Evolutionary conservation across 202 grass and related monocot genomes (phyloP).

Genomic region (Carex arenaria): DNA sequence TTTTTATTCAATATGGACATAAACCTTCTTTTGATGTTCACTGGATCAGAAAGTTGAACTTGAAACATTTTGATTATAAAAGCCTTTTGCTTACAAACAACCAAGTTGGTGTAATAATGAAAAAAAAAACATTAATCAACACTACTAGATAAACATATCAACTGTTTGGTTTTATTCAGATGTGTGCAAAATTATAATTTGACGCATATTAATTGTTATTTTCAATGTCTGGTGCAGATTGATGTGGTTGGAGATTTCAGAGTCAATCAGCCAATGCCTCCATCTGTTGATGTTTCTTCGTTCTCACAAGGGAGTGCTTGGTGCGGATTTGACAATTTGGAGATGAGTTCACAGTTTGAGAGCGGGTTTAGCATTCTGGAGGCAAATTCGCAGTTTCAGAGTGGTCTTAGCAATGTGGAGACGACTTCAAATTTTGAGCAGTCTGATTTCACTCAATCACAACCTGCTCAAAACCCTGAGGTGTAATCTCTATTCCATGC

Average conservation of each 20-base stretch:
- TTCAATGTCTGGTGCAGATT: constrained; percentile 30
- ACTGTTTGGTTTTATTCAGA: background rate
- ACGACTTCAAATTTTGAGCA: constrained; percentile 17
- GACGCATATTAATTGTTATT: constrained; percentile 15
- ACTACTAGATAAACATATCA: background rate
- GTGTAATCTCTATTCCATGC: constrained; percentile 8
- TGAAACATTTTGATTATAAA: background rate
- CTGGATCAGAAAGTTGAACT: background rate
- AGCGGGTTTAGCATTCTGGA: background rate
- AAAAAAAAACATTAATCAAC: background rate
- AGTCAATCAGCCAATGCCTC: background rate
- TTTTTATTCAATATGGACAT: too few species aligned
- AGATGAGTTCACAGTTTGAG: constrained; percentile 27
- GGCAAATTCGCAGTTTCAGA: constrained; percentile 2
- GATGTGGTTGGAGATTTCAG: constrained; percentile 14
- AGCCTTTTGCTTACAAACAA: background rate
- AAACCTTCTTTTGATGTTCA: background rate
- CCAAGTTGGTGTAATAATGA: background rate
- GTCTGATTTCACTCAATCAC: constrained; percentile 33
- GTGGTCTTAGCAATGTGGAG: background rate
- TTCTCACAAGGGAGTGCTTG: constrained; percentile 1
- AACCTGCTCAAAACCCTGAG: constrained; percentile 25
- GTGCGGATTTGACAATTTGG: constrained; percentile 13
- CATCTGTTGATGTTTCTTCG: constrained; percentile 18
- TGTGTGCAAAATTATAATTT: background rate